Conservation (phyloP, 768 basidiomycete species). For the Naematelia encephala region DNA sequence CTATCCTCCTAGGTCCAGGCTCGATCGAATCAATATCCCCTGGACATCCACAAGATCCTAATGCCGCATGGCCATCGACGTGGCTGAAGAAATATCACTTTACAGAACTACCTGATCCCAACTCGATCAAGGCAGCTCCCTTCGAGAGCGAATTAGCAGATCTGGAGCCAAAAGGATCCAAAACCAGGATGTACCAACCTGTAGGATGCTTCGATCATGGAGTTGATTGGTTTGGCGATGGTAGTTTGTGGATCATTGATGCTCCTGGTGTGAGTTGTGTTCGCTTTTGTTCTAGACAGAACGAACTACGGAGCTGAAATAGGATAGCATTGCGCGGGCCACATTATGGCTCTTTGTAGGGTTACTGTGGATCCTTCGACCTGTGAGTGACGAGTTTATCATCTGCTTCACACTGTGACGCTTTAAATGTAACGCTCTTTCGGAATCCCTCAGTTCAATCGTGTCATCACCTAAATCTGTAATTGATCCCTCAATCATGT, state of each 20-base stretch:
- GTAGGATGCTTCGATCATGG: constrained; percentile 28
- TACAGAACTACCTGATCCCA: constrained; percentile 22
- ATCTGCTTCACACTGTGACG: not conserved
- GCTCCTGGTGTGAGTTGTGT: constrained; percentile 28
- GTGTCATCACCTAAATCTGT: too few relatives aligned
- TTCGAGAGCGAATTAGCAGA: too few relatives aligned
- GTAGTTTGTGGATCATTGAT: constrained; percentile 32
- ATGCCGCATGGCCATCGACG: constrained; percentile 16
- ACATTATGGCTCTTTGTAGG: constrained; percentile 32
- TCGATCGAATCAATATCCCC: constrained; percentile 23
- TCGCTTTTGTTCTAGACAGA: not conserved
- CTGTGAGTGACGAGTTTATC: constrained; percentile 17
- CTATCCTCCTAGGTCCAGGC: constrained; percentile 21
- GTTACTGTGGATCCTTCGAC: constrained; percentile 29
- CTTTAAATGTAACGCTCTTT: too few relatives aligned
- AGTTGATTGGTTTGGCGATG: constrained; percentile 36
- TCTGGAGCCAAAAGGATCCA: constrained; percentile 11
- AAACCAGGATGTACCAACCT: too few relatives aligned
- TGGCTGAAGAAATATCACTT: constrained; percentile 28
- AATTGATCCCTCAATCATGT: too few relatives aligned
- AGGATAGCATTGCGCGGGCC: constrained; percentile 26
- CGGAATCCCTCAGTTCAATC: too few relatives aligned
- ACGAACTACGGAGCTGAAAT: not conserved
- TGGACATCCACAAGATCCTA: constrained; percentile 21
- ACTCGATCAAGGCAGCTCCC: too few relatives aligned